phyloP scores from a whole-genome alignment of 2,329 filamentous ascomycete species.

The Penicillium frequentans region DNA sequence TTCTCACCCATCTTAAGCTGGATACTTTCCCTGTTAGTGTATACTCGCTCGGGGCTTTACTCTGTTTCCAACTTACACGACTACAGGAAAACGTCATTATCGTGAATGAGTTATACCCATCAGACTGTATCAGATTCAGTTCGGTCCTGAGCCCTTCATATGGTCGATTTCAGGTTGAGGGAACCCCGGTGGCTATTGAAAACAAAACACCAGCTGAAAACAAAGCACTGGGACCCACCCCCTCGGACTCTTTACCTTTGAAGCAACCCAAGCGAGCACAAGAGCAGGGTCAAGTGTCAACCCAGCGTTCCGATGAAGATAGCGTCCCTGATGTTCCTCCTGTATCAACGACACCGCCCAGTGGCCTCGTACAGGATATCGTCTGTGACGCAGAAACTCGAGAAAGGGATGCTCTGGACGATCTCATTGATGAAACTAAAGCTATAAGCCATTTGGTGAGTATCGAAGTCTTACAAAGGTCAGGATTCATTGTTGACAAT shows the following conservation, averaged over 20 bases:
- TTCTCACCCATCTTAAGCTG: conserved; percentile 58
- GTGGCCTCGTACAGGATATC: not conserved
- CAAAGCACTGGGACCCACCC: conserved; percentile 4
- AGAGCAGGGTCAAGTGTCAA: conserved; percentile 14
- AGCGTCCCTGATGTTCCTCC: not conserved
- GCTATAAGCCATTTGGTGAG: conserved; percentile 58
- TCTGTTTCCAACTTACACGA: conserved; percentile 12
- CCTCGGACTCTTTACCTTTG: conserved; percentile 25
- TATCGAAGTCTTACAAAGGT: not conserved
- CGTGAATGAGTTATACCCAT: conserved; percentile 67
- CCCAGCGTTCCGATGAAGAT: conserved; percentile 11
- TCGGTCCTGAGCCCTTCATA: conserved; percentile 58
- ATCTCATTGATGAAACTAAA: conserved; percentile 64
- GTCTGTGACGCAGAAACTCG: conserved; percentile 2
- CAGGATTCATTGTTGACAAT: not conserved
- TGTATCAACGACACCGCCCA: not conserved
- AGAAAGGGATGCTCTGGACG: conserved; percentile 59
- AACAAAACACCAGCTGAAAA: conserved; percentile 7
- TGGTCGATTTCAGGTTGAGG: conserved; percentile 51
- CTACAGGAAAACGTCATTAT: conserved; percentile 44
- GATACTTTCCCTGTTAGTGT: conserved; percentile 49
- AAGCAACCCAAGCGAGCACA: conserved; percentile 27
- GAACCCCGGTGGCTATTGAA: conserved; percentile 15
- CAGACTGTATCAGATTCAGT: conserved; percentile 65
- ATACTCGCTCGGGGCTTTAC: not conserved